Conservation (phyloP, 2,329 filamentous ascomycete genomes). For the Aspergillus spinulosporus region DNA sequence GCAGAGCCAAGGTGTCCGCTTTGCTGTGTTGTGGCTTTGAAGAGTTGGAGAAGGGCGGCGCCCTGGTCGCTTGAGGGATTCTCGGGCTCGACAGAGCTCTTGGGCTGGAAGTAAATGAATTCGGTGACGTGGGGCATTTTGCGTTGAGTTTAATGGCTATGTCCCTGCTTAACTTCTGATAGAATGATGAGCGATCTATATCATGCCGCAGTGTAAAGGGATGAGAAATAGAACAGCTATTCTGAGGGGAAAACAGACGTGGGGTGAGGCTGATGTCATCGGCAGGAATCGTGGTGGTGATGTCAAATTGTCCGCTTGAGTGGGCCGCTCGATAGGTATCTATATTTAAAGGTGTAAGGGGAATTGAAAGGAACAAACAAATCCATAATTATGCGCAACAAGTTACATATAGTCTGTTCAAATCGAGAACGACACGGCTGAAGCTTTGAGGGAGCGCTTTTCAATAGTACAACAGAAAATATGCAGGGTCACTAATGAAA, state of each 20-base stretch:
- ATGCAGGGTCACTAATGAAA: conserved; percentile 21
- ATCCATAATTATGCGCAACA: conserved; percentile 5
- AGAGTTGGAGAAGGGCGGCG: conserved; percentile 29
- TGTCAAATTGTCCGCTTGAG: background rate
- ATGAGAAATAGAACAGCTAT: background rate
- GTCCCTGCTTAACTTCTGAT: background rate
- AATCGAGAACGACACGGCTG: background rate
- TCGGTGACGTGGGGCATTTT: conserved; percentile 35
- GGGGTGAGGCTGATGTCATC: conserved; percentile 12
- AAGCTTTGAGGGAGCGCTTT: conserved; percentile 24
- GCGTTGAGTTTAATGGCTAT: background rate
- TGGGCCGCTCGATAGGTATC: background rate
- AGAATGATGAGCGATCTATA: background rate
- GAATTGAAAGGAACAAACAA: background rate
- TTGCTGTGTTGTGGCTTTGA: conserved; percentile 33
- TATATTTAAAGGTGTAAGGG: background rate
- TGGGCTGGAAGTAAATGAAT: conserved; percentile 41
- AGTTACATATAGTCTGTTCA: conserved; percentile 12
- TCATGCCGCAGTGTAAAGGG: background rate
- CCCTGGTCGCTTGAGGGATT: conserved; percentile 37
- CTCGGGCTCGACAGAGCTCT: conserved; percentile 40
- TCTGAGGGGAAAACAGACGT: background rate
- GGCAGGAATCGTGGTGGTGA: background rate
- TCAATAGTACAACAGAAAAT: conserved; percentile 34
- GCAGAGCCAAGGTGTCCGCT: conserved; percentile 36